These are phyloP conservation scores for Rhazya stricta DNA, from an alignment of 257 asterid species.

Conservation along the genomic window DNA sequence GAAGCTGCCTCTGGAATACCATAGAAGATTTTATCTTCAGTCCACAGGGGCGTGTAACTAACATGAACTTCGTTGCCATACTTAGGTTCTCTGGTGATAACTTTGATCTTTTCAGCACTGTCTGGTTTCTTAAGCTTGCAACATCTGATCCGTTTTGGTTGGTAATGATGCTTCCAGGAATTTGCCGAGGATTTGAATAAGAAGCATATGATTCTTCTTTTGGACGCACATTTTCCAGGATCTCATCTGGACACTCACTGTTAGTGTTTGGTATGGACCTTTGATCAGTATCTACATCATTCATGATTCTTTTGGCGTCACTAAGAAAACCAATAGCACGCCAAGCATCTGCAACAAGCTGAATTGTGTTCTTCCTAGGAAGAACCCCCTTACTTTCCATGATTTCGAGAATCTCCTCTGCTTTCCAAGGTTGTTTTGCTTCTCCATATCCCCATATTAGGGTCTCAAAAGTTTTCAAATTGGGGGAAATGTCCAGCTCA, in stretches of 20 bases:
- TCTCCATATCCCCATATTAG: conserved; percentile 96
- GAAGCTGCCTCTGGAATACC: conserved; percentile 27
- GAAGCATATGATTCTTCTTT: conserved; percentile 32
- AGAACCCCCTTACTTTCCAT: conserved; percentile 55
- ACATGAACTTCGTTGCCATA: conserved; percentile 31
- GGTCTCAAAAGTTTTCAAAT: conserved; percentile 75
- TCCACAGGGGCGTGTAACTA: conserved; percentile 26
- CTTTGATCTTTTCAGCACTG: conserved; percentile 37
- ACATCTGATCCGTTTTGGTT: conserved; percentile 28
- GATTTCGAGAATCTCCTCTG: conserved; percentile 59
- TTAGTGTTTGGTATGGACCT: conserved; percentile 6
- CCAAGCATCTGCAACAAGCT: conserved; percentile 94
- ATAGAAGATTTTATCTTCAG: conserved; percentile 25
- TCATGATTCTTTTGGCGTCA: conserved; percentile 55
- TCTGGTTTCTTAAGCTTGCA: conserved; percentile 26
- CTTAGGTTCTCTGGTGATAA: conserved; percentile 28
- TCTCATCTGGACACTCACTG: conserved; percentile 18
- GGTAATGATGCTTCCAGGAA: conserved; percentile 17
- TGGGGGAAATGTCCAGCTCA: conserved; percentile 58
- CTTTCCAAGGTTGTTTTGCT: conserved; percentile 86
- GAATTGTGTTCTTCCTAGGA: conserved; percentile 52
- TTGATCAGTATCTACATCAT: conserved; percentile 22
- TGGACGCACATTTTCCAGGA: conserved; percentile 18
- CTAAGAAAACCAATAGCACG: conserved; percentile 58
- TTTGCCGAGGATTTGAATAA: conserved; percentile 21